Evolutionary conservation across 2,329 filamentous ascomycete species (phyloP), one percentile per base, ranked within the genome.

Genomic region (Ophiosphaerella herpotricha): DNA sequence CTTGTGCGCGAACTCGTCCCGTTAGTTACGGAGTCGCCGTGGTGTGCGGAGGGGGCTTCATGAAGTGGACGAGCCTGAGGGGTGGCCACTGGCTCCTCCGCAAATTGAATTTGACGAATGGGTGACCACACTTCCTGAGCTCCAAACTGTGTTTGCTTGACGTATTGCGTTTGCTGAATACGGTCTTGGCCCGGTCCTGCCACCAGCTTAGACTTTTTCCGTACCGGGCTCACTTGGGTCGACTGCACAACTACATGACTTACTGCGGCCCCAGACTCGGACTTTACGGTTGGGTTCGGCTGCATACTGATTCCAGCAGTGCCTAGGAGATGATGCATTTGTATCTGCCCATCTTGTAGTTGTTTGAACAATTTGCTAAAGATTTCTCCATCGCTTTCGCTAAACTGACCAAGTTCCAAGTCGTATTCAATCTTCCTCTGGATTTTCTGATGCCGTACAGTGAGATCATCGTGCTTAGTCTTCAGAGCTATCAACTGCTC

Each of bases 111-210:
- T n/a, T 46, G 50, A 21, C 53, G 61, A 23, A 51, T 53, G 9
- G 68, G 67, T 8, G 64, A 66, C 64, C 63, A 66, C 2, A 63
- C 42, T 31, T 67, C 60, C 32, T 52, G 60, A n/a, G 52, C 48
- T n/a, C 60, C 49, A 31, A 63, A 43, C 29, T 73, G 70, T 7
- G 64, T 71, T 36, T 66, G 64, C 43, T 64, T 71, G 7, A 65
- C 53, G 35, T 63, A 71, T 50, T 73, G 70, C 13, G 70, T 73
- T 45, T 71, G 70, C 6, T 64, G 62, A 14, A 68, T 55, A 44
- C 59, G 54, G 37, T 53, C 54, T 4, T 54, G 54, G 1, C 48
- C 60, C 38, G 44, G 38, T 6, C 56, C 51, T 7, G 44, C 21
- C 2, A 16, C 26, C n/a, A 39, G 29, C n/a, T 53, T 61, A 5